Evolutionary conservation across 139 green algal genomes (phyloP).

Genomic region (Micromonas commoda): DNA sequence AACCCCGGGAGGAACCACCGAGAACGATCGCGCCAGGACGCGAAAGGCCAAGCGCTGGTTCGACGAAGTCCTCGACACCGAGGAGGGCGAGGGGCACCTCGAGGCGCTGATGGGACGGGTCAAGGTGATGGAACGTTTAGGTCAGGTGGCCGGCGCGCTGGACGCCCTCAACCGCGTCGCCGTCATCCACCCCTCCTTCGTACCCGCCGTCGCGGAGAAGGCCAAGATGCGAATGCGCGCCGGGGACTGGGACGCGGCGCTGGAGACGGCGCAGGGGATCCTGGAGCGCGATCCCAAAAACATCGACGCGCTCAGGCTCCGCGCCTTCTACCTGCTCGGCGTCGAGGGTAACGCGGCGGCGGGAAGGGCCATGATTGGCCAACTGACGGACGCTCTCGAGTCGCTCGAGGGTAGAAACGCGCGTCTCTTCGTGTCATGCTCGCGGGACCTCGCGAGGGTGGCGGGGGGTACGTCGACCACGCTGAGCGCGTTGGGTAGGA

Average conservation of each 20-base stretch:
- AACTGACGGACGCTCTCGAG: slow-evolving; percentile 41
- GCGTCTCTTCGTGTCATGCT: slow-evolving; percentile 38
- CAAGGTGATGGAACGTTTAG: neutral
- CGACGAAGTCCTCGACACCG: neutral
- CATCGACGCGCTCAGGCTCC: slow-evolving; percentile 46
- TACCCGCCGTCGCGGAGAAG: slow-evolving; percentile 54
- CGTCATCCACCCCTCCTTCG: slow-evolving; percentile 50
- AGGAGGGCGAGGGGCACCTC: neutral
- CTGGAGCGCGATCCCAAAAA: slow-evolving; percentile 40
- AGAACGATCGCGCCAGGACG: neutral
- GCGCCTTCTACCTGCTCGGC: slow-evolving; percentile 40
- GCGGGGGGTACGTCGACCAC: neutral
- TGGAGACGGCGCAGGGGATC: slow-evolving; percentile 37
- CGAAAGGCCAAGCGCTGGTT: neutral
- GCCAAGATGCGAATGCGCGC: slow-evolving; percentile 45
- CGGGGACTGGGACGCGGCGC: slow-evolving; percentile 47
- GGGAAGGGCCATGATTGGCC: slow-evolving; percentile 41
- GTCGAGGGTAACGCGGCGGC: slow-evolving; percentile 44
- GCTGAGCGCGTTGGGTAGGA: neutral
- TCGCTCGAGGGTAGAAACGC: slow-evolving; percentile 54
- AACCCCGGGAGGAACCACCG: neutral
- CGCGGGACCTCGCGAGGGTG: neutral
- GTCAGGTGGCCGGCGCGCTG: neutral
- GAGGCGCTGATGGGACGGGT: neutral
- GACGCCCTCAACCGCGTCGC: slow-evolving; percentile 22